phyloP scores from a whole-genome alignment of 2,329 filamentous ascomycete species.

The Aureobasidium lini region DNA sequence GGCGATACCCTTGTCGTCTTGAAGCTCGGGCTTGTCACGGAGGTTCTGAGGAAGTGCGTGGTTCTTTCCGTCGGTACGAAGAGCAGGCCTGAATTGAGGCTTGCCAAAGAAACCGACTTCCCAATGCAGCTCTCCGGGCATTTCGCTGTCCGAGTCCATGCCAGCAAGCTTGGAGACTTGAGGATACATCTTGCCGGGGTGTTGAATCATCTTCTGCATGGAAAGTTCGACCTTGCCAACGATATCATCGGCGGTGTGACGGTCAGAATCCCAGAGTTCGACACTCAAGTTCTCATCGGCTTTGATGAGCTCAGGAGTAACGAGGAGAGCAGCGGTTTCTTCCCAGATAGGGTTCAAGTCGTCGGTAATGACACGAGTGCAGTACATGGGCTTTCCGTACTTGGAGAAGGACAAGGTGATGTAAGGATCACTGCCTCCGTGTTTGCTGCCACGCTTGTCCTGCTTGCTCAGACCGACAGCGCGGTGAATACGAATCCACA shows the following conservation, averaged over 20 bases:
- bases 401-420: constrained; percentile 94
- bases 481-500: constrained; percentile 87
- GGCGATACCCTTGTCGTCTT: constrained; percentile 78
- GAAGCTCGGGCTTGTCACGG: constrained; percentile 65
- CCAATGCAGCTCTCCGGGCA: constrained; percentile 94
- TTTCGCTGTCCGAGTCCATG: constrained; percentile 72
- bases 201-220: constrained; percentile 90
- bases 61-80: constrained; percentile 83
- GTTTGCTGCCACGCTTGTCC: constrained; percentile 70
- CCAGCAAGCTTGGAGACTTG: constrained; percentile 78
- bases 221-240: constrained; percentile 91
- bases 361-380: constrained; percentile 90
- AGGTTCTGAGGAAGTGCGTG: constrained; percentile 66
- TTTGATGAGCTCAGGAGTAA: constrained; percentile 85
- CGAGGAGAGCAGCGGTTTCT: constrained; percentile 75
- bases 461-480: constrained; percentile 86
- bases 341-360: constrained; percentile 90
- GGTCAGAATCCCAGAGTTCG: constrained; percentile 93
- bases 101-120: constrained; percentile 94
- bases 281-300: constrained; percentile 88
- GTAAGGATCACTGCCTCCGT: constrained; percentile 89
- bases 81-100: constrained; percentile 73
- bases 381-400: constrained; percentile 96
- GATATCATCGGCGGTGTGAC: constrained; percentile 85
- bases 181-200: constrained; percentile 87